Evolutionary conservation across 2,329 filamentous ascomycete genomes (phyloP).

Genomic region (Xylaria sp.): DNA sequence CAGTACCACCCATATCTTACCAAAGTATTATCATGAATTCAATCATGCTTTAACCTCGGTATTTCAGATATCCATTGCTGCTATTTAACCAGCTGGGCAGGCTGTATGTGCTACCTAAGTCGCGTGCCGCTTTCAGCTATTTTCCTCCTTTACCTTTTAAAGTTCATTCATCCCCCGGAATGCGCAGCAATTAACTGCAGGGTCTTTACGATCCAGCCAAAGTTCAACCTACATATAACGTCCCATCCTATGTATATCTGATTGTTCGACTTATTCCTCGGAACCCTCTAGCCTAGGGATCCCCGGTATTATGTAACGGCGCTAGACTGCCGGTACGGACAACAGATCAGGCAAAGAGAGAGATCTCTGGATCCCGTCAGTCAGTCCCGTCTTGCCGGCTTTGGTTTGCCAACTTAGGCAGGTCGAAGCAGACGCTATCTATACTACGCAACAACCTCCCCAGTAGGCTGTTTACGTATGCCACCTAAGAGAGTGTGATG

Average conservation of each 20-base stretch:
- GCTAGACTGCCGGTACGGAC: background rate
- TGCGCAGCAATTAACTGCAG: background rate
- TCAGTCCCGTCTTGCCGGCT: conserved; percentile 34
- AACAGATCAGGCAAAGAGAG: conserved; percentile 23
- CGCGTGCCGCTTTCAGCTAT: background rate
- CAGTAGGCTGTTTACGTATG: background rate
- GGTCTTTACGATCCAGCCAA: background rate
- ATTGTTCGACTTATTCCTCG: background rate
- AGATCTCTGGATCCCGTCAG: conserved; percentile 11
- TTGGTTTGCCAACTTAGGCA: conserved; percentile 40
- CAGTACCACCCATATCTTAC: too few species aligned
- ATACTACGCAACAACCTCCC: background rate
- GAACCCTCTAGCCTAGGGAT: conserved; percentile 1
- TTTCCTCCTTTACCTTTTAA: background rate
- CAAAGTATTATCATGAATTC: too few species aligned
- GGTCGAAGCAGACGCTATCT: conserved; percentile 27
- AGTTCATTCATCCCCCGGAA: background rate
- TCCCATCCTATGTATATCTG: background rate
- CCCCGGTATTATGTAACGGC: conserved; percentile 17
- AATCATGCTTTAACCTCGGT: too few species aligned
- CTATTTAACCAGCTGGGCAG: too few species aligned
- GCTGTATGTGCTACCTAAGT: too few species aligned
- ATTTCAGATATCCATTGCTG: too few species aligned
- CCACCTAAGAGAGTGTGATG: background rate
- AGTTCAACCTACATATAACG: background rate